Percentiles rank a stretch among this genome's conserved stretches.
These are phyloP conservation scores for Diaporthe eres DNA, from an alignment of 2,329 filamentous ascomycete genomes.

Conservation along the genomic window DNA sequence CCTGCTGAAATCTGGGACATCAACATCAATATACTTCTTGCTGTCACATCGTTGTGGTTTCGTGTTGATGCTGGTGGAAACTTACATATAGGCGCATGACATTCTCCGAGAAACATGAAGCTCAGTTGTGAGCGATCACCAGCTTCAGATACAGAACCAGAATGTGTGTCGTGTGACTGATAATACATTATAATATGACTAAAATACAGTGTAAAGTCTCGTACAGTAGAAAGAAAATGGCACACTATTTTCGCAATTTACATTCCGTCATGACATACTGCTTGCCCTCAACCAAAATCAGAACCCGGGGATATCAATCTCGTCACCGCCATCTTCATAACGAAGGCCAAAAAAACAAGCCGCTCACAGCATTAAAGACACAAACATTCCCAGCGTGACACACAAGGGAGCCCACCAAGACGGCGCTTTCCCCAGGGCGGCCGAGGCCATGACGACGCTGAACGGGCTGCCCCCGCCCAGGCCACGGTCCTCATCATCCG, in stretches of 20 bases:
- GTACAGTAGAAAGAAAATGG: not conserved
- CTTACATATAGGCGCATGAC: not conserved
- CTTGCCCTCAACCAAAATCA: not conserved
- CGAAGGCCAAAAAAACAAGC: not conserved
- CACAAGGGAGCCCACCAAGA: not conserved
- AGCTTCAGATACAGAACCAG: not conserved
- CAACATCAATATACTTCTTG: not conserved
- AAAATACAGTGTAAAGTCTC: conserved; percentile 9
- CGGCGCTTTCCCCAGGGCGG: not conserved
- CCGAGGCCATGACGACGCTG: conserved; percentile 13
- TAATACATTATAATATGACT: conserved; percentile 13
- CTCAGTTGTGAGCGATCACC: not conserved
- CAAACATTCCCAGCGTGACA: not conserved
- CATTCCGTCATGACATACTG: conserved; percentile 1
- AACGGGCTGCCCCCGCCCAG: conserved; percentile 38
- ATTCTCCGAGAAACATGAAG: not conserved
- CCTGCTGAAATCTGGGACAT: not conserved
- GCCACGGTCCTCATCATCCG: not conserved
- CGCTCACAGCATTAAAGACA: conserved; percentile 17
- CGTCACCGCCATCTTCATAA: not conserved
- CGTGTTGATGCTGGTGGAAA: not conserved
- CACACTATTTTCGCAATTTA: not conserved
- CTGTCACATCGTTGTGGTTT: not conserved
- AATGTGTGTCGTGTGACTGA: not conserved
- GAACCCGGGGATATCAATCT: conserved; percentile 6